Conservation (phyloP, 345 rosid species). For the Eucalyptus rudis region DNA sequence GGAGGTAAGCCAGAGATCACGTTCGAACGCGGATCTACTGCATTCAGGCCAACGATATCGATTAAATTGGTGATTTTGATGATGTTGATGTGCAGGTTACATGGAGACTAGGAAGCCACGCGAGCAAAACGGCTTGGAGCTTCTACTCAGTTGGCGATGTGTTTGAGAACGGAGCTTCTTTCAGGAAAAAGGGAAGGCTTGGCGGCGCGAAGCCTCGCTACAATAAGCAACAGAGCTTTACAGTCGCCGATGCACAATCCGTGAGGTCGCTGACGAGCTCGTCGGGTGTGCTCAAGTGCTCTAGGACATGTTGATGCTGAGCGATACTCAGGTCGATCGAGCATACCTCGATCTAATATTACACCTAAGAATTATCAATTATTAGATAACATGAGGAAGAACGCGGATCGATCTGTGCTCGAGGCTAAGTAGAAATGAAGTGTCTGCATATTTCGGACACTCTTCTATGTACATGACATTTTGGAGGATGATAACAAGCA, state of each 20-base stretch:
- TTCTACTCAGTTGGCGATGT: conserved; percentile 43
- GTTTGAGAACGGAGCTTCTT: conserved; percentile 56
- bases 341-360: not conserved
- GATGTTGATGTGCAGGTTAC: conserved; percentile 17
- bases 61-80: not conserved
- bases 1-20: conserved; percentile 13
- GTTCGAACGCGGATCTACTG: not conserved
- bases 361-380: not conserved
- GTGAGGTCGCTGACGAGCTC: conserved; percentile 33
- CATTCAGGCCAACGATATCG: not conserved
- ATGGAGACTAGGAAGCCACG: conserved; percentile 25
- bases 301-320: conserved; percentile 14
- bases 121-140: conserved; percentile 27
- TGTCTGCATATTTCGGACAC: not conserved
- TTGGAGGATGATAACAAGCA: not conserved
- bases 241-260: conserved; percentile 21
- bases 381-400: not conserved
- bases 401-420: not conserved
- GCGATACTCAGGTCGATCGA: not conserved
- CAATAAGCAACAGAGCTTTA: conserved; percentile 19
- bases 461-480: not conserved
- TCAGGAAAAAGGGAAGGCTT: conserved; percentile 13
- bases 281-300: conserved; percentile 36
- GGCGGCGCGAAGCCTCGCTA: conserved; percentile 41
- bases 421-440: not conserved